phyloP scores from a whole-genome alignment of 1,284 basidiomycete genomes.

The Ceratobasidium theobromae region DNA sequence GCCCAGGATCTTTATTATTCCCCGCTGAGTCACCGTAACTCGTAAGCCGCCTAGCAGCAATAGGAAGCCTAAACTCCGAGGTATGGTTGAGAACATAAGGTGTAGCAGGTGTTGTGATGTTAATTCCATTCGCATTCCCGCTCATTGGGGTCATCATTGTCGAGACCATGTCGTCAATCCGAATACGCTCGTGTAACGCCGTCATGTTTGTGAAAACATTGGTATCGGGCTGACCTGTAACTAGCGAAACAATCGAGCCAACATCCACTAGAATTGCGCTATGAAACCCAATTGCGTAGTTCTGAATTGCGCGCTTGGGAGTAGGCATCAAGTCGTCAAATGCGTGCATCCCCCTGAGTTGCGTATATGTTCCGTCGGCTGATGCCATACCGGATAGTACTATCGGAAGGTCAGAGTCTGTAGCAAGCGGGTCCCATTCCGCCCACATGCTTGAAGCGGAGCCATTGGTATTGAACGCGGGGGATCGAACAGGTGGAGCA shows the following conservation, averaged over 20 bases:
- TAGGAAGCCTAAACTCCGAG: constrained; percentile 1
- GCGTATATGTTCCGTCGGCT: background rate
- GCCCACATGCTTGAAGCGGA: background rate
- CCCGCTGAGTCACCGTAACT: no score
- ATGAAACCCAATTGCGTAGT: background rate
- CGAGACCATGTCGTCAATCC: background rate
- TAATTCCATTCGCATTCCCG: constrained; percentile 12
- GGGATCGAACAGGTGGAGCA: background rate
- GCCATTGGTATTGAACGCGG: background rate
- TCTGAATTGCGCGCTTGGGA: background rate
- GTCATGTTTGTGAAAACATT: constrained; percentile 18
- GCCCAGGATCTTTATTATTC: background rate
- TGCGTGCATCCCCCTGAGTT: background rate
- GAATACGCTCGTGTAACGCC: constrained; percentile 2
- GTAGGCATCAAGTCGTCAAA: background rate
- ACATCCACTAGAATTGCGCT: background rate
- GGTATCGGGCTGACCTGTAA: background rate
- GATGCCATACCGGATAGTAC: background rate
- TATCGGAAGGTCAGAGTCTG: background rate
- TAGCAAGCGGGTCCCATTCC: background rate
- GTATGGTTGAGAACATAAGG: constrained; percentile 5
- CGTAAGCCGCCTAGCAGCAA: background rate
- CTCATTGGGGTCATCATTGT: background rate
- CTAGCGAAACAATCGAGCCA: background rate
- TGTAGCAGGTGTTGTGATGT: constrained; percentile 4